Evolutionary conservation across 495 filamentous ascomycete species (phyloP), one percentile per base, ranked within the genome.

Genomic region (Daldinia bambusicola): DNA sequence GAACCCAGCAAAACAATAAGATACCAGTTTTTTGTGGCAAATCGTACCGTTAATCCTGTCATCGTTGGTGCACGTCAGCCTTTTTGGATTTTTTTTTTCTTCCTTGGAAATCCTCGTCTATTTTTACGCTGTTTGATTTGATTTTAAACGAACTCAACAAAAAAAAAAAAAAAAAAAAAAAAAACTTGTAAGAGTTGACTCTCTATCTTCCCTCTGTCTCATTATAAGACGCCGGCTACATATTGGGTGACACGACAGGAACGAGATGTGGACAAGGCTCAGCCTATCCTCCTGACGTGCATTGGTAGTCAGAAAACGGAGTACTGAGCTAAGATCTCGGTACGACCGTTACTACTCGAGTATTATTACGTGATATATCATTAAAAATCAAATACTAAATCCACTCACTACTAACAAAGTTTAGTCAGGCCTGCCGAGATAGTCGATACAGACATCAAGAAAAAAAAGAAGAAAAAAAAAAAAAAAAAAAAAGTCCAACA

Each of bases 271-370:
- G 41, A 55, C 57, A 64, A 43, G 60, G 48, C 69, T 65, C 55
- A 64, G 69, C 55, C 69, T 38, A 61, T 43, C 48, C 56, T 50
- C 48, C 64, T 68, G 60, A 72, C 69, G 48, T 68, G 69, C 69
- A 72, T 64, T 52, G 6, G 5, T 31, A 34, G 5, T 31, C 26
- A 53, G 51, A 32, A 38, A 61, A 65, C 64, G 55, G 50, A 53
- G 55, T 48, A 36, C 0, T 51, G 9, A 59, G 51, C 53, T 64
- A 67, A 59, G 53, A 71, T 59, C 57, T 63, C 30, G 56, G 63
- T 31, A 51, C 40, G 43, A 26, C 52, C 32, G 9, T 13, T 9
- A 37, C 16, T 56, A 55, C 22, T 8, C 26, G 18, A 13, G 31
- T 31, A 51, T 13, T 45, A 62, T 30, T 52, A 53, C 60, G 63